Conservation (phyloP, 139 green algal species). For the Chlamydomonas sphaeroides region DNA sequence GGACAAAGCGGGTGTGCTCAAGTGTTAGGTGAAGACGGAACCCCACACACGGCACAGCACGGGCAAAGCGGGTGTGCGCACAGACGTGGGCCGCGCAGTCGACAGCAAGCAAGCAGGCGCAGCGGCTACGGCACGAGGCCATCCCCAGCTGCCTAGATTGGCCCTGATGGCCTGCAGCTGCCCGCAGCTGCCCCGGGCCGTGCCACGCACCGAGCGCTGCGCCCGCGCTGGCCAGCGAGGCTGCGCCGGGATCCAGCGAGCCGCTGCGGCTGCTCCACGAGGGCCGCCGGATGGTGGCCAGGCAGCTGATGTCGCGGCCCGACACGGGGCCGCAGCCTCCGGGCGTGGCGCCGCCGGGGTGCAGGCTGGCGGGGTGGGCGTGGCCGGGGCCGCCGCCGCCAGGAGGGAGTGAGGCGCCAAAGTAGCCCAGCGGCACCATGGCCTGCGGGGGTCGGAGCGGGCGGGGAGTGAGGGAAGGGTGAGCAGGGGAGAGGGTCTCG, state of each 20-base stretch:
- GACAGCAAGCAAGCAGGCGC: no score
- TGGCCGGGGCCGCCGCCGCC: no score
- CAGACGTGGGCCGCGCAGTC: no score
- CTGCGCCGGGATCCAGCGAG: slow-evolving; percentile 26
- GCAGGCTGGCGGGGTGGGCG: no score
- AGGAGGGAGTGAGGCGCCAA: neutral
- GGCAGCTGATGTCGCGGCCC: slow-evolving; percentile 28
- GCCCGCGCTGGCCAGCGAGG: slow-evolving; percentile 6
- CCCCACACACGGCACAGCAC: no score
- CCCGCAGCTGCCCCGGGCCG: no score
- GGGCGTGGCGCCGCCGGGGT: neutral
- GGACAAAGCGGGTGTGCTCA: no score
- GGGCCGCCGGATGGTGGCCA: slow-evolving; percentile 33
- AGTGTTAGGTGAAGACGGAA: no score
- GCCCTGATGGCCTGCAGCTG: no score
- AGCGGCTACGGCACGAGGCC: no score
- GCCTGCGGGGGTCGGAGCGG: neutral
- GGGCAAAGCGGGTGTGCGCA: no score
- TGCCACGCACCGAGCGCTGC: neutral
- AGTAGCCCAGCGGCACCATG: slow-evolving; percentile 40
- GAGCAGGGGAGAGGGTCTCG: neutral
- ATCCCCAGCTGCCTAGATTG: no score
- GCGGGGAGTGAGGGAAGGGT: neutral
- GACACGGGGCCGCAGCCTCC: neutral
- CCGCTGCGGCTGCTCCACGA: slow-evolving; percentile 17